Evolutionary conservation across 2,329 filamentous ascomycete species (phyloP).

Genomic region (Aureobasidium sp.): DNA sequence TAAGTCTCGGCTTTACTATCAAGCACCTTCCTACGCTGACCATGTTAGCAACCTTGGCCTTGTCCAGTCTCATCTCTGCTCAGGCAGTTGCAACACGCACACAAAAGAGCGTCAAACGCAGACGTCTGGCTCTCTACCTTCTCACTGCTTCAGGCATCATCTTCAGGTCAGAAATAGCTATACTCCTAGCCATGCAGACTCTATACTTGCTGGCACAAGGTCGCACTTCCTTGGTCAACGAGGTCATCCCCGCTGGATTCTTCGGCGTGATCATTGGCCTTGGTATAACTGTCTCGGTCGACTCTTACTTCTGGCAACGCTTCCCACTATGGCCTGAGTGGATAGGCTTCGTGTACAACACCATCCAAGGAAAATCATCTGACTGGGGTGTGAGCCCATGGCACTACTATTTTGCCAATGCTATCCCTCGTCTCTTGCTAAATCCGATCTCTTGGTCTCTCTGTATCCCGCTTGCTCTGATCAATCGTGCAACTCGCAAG

Average conservation of each 20-base stretch:
- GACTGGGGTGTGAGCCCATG: constrained; percentile 84
- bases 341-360: constrained; percentile 85
- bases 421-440: constrained; percentile 73
- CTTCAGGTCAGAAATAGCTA: constrained; percentile 82
- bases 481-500: constrained; percentile 40
- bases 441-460: constrained; percentile 62
- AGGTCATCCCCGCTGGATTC: constrained; percentile 60
- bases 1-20: constrained; percentile 39
- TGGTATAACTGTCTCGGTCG: constrained; percentile 62
- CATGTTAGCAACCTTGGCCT: constrained; percentile 54
- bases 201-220: constrained; percentile 55
- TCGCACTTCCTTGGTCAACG: constrained; percentile 47
- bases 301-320: constrained; percentile 89
- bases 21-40: constrained; percentile 27
- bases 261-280: constrained; percentile 62
- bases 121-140: constrained; percentile 61
- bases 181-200: constrained; percentile 65
- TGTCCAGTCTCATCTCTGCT: constrained; percentile 46
- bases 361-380: constrained; percentile 71
- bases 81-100: constrained; percentile 32
- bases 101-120: constrained; percentile 38
- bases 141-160: constrained; percentile 74
- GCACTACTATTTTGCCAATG: constrained; percentile 77
- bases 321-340: constrained; percentile 81
- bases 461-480: constrained; percentile 43